Evolutionary conservation across 2,329 filamentous ascomycete species (phyloP).

Genomic region (Chaetothyriales sp.): DNA sequence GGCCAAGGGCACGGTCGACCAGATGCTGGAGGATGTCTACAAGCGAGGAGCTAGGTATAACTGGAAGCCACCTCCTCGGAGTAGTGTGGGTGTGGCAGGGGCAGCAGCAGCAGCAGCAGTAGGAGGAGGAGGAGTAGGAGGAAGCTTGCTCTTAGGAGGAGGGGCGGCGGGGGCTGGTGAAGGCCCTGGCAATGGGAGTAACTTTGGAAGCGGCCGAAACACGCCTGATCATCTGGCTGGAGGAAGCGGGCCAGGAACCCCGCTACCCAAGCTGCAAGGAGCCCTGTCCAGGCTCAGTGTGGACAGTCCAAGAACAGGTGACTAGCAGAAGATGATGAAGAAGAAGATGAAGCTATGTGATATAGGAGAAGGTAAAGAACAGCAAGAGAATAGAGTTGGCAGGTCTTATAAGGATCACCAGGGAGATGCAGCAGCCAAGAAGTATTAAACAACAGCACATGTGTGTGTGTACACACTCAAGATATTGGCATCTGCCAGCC

Average conservation of each 20-base stretch:
- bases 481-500: too few species aligned
- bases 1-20: conserved; percentile 68
- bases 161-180: too few species aligned
- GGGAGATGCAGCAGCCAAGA: too few species aligned
- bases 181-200: background rate
- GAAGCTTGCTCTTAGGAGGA: background rate
- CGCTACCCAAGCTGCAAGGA: background rate
- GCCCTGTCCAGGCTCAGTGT: background rate
- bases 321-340: too few species aligned
- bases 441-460: too few species aligned
- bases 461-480: too few species aligned
- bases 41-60: conserved; percentile 43
- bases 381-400: too few species aligned
- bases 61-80: conserved; percentile 39
- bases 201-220: background rate
- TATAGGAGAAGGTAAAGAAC: too few species aligned
- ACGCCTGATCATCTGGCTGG: background rate
- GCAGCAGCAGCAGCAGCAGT: too few species aligned
- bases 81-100: conserved; percentile 5
- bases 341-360: too few species aligned
- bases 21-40: conserved; percentile 80
- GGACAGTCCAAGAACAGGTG: background rate
- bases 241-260: background rate
- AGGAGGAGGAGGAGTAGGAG: too few species aligned
- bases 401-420: too few species aligned